These are phyloP conservation scores for Rhinocladiella similis DNA, from an alignment of 2,329 filamentous ascomycete species.

Conservation along the genomic window DNA sequence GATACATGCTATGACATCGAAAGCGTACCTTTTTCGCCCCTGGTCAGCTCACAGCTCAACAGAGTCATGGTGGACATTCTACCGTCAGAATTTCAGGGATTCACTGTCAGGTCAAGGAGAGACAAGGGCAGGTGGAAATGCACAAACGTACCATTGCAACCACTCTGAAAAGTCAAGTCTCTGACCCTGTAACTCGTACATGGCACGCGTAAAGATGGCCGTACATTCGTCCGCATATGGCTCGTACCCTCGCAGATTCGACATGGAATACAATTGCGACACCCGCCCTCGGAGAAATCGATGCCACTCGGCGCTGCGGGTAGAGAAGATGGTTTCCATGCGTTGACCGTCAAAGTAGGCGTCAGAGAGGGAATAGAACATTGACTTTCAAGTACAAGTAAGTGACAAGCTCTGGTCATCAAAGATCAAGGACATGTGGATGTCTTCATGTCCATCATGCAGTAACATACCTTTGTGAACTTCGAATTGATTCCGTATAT, in stretches of 20 bases:
- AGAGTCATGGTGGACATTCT: too few relatives aligned
- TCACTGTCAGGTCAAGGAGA: too few relatives aligned
- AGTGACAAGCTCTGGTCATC: too few relatives aligned
- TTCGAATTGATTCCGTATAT: conserved; percentile 7
- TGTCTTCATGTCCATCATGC: not conserved
- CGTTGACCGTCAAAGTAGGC: conserved; percentile 9
- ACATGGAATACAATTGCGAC: conserved; percentile 49
- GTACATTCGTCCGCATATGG: conserved; percentile 42
- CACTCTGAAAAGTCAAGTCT: conserved; percentile 35
- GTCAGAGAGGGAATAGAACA: conserved; percentile 11
- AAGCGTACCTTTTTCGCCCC: conserved; percentile 3
- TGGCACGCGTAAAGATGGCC: conserved; percentile 5
- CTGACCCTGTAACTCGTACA: conserved; percentile 5
- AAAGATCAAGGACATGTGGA: too few relatives aligned
- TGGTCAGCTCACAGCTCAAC: too few relatives aligned
- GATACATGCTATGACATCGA: conserved; percentile 12
- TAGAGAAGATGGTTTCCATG: conserved; percentile 14
- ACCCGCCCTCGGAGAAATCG: conserved; percentile 36
- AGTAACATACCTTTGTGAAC: not conserved
- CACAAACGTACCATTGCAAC: conserved; percentile 37
- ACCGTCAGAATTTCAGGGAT: too few relatives aligned
- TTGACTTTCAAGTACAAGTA: not conserved
- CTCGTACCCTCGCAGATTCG: conserved; percentile 49
- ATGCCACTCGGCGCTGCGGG: conserved; percentile 5
- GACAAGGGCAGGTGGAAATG: too few relatives aligned